Evolutionary conservation across 2,329 filamentous ascomycete genomes (phyloP), one percentile per base, ranked within the genome.

Genomic region (Mycosphaerella sp.): DNA sequence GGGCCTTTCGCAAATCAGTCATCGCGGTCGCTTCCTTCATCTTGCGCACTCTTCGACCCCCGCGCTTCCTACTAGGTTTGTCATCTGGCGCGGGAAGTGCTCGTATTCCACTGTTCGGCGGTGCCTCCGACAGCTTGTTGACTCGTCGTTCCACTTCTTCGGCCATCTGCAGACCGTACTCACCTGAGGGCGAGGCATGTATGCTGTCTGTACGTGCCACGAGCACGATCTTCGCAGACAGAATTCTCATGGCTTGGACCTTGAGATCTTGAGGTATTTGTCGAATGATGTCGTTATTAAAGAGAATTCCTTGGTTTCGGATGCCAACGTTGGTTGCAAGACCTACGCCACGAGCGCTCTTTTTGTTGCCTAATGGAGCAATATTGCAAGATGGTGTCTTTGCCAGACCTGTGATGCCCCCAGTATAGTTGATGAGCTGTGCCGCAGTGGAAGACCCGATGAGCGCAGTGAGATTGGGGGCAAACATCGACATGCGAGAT

Each of bases 11-110:
- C 31, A 98, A 77, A 52, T 98, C 93, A 0, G 93, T 98, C 89
- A 96, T 95, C 56, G 93, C 92, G 6, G 89, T 89, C 3, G 92
- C 91, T 72, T 95, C 93, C 79, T 98, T 98, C 56, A 92, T 92
- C 72, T 95, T 95, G 54, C 93, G 79, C 10, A 91, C 93, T 61
- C 90, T 80, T 52, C 92, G 80, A 48, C 93, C 93, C 70, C 93
- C 93, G 60, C 93, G 87, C 71, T 98, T 98, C 34, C 91, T 80
- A 0, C 88, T 84, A 1, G 90, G 93, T 70, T 97, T 98, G 72
- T 98, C 93, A 67, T 97, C 93, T 0, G 93, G 93, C 0, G 89
- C 88, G 1, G 92, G 92, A 0, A 97, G 80, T 1, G 93, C 93
- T 57, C 89, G 84, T 12, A 83, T 80, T 2, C 90, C 90, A 67